Conservation (phyloP, 2,329 filamentous ascomycete species). For the Penicillium decumbens region DNA sequence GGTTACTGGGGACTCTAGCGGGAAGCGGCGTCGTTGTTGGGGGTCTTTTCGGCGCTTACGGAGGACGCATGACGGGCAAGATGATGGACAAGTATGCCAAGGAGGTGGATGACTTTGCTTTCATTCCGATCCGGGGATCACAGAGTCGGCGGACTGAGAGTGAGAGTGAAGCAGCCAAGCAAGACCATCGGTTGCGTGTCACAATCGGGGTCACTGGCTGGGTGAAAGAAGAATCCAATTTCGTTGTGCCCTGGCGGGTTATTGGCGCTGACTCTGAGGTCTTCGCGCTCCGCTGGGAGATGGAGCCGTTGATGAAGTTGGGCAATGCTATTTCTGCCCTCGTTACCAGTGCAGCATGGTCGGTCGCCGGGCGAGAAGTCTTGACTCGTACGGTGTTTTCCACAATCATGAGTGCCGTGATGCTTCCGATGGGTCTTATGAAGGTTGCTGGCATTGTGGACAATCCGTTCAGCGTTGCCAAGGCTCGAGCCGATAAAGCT, state of each 20-base stretch:
- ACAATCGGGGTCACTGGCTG: conserved; percentile 80
- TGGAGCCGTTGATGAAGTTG: conserved; percentile 69
- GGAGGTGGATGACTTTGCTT: conserved; percentile 84
- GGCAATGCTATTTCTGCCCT: conserved; percentile 73
- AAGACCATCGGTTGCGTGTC: conserved; percentile 68
- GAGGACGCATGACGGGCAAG: conserved; percentile 72
- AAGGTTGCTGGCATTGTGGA: conserved; percentile 66
- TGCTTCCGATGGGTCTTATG: conserved; percentile 66
- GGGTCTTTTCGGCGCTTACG: conserved; percentile 86
- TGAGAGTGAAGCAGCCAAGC: conserved; percentile 39
- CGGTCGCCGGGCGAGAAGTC: conserved; percentile 65
- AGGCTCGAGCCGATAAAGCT: conserved; percentile 72
- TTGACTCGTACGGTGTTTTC: conserved; percentile 67
- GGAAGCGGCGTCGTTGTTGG: conserved; percentile 76
- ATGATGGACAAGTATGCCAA: conserved; percentile 84
- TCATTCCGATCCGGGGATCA: conserved; percentile 65
- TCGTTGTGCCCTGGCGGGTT: conserved; percentile 72
- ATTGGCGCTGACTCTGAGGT: conserved; percentile 69
- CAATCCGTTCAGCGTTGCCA: conserved; percentile 76
- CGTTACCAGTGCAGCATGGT: conserved; percentile 76
- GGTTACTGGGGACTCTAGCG: conserved; percentile 72
- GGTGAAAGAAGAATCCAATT: conserved; percentile 66
- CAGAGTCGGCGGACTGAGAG: conserved; percentile 42
- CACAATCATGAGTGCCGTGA: conserved; percentile 58
- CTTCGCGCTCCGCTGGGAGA: conserved; percentile 80